Evolutionary conservation across 257 asterid genomes (phyloP), one percentile per base, ranked within the genome.

Genomic region (Nicotiana sylvestris): DNA sequence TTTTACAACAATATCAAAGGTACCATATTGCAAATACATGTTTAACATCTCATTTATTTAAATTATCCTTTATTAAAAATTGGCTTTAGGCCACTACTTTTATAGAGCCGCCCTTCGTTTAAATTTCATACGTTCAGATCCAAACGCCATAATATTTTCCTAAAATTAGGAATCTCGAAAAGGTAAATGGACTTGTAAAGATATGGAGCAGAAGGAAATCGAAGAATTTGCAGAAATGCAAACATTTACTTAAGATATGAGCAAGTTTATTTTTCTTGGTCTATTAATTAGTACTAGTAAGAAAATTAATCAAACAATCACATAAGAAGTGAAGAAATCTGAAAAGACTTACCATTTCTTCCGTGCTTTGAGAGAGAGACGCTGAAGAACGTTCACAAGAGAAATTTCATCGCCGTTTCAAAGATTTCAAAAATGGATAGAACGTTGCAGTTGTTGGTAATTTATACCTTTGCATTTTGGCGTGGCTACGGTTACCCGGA

Each of bases 381-480:
- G 12, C 6, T 43, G 39, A 72, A 49, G 61, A 72, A 72, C 16
- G 61, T 49, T 25, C 13, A 46, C 3, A 5, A 72, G 62, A 72
- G n/a, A 72, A 70, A 6, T 43, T 3, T 46, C 37, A 32, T 61
- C 62, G 43, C 16, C 37, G 15, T 49, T 74, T 49, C 25, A 74
- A 25, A 25, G 39, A 74, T 74, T 74, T 74, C 62, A 74, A 74
- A 57, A 74, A 13, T 74, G 43, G 39, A 74, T 70, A 49, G 1
- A 25, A 49, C 13, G 37, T 72, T 72, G 27, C 61, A 72, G 79
- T 74, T 56, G 15, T 74, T 49, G 25, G 62, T 37, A 13, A 74
- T 74, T 49, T 74, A 27, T 72, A 72, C 61, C 79, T 72, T 72
- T 49, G 61, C 39, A 72, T 72, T 72, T 21, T 6, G 60, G 37